Evolutionary conservation across 108 stramenopile species (phyloP).

Genomic region (Tribonema minus): DNA sequence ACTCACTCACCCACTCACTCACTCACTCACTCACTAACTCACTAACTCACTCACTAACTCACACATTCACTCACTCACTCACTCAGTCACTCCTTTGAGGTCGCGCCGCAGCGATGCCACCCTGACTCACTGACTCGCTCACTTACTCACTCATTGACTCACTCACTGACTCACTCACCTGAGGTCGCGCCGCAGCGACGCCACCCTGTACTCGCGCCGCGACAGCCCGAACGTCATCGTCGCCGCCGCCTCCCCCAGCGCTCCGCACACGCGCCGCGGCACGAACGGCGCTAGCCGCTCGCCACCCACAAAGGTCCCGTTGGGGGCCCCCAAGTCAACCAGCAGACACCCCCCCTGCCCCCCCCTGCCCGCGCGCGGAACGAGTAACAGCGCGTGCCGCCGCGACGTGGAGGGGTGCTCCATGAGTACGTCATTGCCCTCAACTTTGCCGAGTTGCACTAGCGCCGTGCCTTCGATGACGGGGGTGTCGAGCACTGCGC

Average conservation of each 20-base stretch:
- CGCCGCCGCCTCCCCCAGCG: background rate
- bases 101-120: background rate
- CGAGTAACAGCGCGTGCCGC: conserved; percentile 31
- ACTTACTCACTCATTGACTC: background rate
- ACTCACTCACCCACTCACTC: no score
- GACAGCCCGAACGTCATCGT: conserved; percentile 27
- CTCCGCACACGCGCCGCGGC: conserved; percentile 16
- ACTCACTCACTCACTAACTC: no score
- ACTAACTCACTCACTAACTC: no score
- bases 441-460: conserved; percentile 21
- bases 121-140: background rate
- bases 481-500: background rate
- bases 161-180: background rate
- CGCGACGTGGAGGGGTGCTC: conserved; percentile 34
- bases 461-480: background rate
- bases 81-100: background rate
- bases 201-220: conserved; percentile 11
- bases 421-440: conserved; percentile 34
- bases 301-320: conserved; percentile 39
- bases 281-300: conserved; percentile 24
- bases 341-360: conserved; percentile 1
- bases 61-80: no score
- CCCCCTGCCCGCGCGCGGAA: no score
- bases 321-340: conserved; percentile 36
- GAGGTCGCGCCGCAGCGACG: background rate